Evolutionary conservation across 768 basidiomycete species (phyloP), one percentile per base, ranked within the genome.

Genomic region (Kwoniella sp.): DNA sequence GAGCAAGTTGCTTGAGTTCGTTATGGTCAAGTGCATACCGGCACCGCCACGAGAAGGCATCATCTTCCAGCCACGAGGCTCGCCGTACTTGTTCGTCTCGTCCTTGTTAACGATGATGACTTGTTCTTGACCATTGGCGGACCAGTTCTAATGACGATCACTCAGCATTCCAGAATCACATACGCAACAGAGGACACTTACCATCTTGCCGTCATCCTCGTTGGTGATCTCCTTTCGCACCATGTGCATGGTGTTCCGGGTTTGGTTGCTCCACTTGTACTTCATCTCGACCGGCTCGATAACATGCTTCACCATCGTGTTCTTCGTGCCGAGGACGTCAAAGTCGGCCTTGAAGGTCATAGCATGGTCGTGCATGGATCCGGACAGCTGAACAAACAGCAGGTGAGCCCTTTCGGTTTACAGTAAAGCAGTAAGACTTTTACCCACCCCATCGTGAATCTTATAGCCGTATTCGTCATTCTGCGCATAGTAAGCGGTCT

Each of bases 331-430:
- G 1, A 80, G 86, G 47, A 88, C 82, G 61, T 88, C 87, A 33
- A 88, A 83, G 62, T 88, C 87, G 65, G 88, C 83, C 78, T 85
- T 82, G 53, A 63, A 86, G 73, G 86, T 87, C 70, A 88, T 85
- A 30, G 87, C 83, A 68, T 88, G 87, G 70, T 88, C 87, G 63
- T 88, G 87, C 17, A 88, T 76, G 36, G 83, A 86, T 13, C 87
- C 87, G 85, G 63, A 58, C 86, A 87, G n/a, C 83, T 83, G 3
- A 82, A 83, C 44, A 27, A n/a, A 44, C 17, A 9, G 17, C 3
- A 44, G 17, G 40, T 44, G 17, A 44, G 40, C 40, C 17, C 40
- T 44, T 10, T 44, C 40, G 10, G 17, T 22, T 49, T 5, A 22
- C 5, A 19, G 17, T 26, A 17, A 26, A 24, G 8, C 15, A 17